Conservation (phyloP, 2,329 filamentous ascomycete genomes). For the Fusarium pseudoanthophilum region DNA sequence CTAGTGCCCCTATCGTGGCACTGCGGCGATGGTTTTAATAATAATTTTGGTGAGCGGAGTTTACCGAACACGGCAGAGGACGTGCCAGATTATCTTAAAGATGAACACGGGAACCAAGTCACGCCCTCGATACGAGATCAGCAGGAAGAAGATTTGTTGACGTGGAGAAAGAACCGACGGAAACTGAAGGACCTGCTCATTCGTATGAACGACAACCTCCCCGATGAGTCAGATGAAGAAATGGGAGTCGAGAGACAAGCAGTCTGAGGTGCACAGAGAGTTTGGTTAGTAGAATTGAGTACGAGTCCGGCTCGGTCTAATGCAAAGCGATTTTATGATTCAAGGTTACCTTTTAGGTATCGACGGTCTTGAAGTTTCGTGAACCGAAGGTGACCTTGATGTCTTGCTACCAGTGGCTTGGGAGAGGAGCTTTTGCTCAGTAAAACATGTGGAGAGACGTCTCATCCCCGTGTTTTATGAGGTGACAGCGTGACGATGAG, state of each 20-base stretch:
- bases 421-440: not conserved
- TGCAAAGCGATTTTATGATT: not conserved
- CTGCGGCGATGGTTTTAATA: conserved; percentile 67
- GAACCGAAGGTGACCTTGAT: not conserved
- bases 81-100: conserved; percentile 63
- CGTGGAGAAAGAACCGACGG: conserved; percentile 57
- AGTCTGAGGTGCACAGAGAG: not conserved
- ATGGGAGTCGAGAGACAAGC: conserved; percentile 23
- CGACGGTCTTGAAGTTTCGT: not conserved
- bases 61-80: conserved; percentile 40
- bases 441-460: not conserved
- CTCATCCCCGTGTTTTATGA: not conserved
- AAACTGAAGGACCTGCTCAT: conserved; percentile 57
- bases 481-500: not conserved
- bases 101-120: conserved; percentile 64
- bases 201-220: conserved; percentile 59
- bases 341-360: conserved; percentile 11
- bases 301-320: not conserved
- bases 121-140: conserved; percentile 68
- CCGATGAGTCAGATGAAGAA: conserved; percentile 54
- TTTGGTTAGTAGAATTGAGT: not conserved
- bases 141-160: conserved; percentile 59
- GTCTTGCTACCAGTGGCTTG: not conserved
- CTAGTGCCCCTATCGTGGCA: conserved; percentile 66
- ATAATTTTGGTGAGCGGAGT: conserved; percentile 43